Evolutionary conservation across 75 land plant species (phyloP), one percentile per base, ranked within the genome.

Genomic region (Isoetes taiwanensis): DNA sequence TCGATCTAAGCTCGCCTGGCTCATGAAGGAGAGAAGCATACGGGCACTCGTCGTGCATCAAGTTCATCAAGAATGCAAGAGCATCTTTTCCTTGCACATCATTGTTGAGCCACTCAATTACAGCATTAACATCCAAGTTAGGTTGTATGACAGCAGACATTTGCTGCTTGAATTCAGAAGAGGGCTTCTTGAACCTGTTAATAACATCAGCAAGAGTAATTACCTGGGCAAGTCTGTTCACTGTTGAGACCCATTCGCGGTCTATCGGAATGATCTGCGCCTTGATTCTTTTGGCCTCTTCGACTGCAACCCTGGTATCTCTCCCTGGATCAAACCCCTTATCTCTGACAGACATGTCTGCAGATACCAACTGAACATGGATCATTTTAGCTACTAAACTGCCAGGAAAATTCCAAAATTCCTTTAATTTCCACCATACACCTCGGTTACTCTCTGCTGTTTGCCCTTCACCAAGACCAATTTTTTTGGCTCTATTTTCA

Each of bases 301-400:
- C 72, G 58, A 71, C 17, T 59, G 74, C 74, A 42, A 71, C 64
- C 74, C 67, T n/a, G n/a, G n/a, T n/a, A n/a, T n/a, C n/a, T n/a
- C n/a, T n/a, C n/a, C n/a, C n/a, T n/a, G n/a, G n/a, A n/a, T n/a
- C n/a, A n/a, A n/a, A n/a, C n/a, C n/a, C n/a, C n/a, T n/a, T n/a
- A 6, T 52, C 2, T 2, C 24, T 19, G n/a, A 54, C 5, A 5
- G 31, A 3, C 11, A 27, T 24, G 25, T 8, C 6, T n/a, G 25
- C 53, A 39, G 2, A 4, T 40, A 3, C 10, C 25, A 24, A 24
- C 2, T 2, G 5, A 25, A 32, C 24, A 32, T 54, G 28, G 27
- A 64, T n/a, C n/a, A 30, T 17, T 12, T 55, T 4, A 55, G 34
- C 9, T 25, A 41, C 16, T n/a, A n/a, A n/a, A n/a, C n/a, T n/a